Base-by-base conservation (phyloP, 1,139 yeast genomes). In the Geotrichum citri-aurantii region DNA sequence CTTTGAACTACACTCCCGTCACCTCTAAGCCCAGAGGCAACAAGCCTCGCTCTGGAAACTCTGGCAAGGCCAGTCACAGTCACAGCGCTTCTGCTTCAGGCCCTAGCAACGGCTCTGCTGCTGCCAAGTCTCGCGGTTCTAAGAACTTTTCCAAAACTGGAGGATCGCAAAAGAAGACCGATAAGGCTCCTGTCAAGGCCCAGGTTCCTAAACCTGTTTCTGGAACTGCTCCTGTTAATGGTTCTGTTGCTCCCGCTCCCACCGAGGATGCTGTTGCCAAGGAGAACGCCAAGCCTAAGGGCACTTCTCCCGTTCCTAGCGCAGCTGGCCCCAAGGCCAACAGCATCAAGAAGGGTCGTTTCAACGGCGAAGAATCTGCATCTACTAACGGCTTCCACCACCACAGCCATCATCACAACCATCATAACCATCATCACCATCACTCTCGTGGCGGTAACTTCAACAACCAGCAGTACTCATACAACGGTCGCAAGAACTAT, bases 91-190 rank as follows among this genome's bases (percentile, higher is more conserved):
- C 42, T 37, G 17, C 42, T 37, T 37, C 42, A 12, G 42, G 40
- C 33, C 14, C 19, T 51, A 37, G 19, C 42, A 37, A 37, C 19
- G 19, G 42, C 6, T 37, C 42, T 37, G 42, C 42, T 37, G 42
- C 42, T 14, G 7, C 42, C 3, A 61, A 56, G 48, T 56, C 61
- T 29, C 55, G 57, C 49, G 56, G 55, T 33, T 31, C 58, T 23
- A 56, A 64, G 59, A 81, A 79, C 68, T 80, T 88, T 87, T 85
- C 88, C 53, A 79, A 85, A 50, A 84, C 87, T 56, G 71, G 64
- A 52, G 71, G 68, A 50, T 61, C 67, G 59, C 71, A 68, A 59
- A 69, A 70, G 60, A 68, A 65, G 46, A 37, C 50, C 48, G 54
- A 61, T 27, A 40, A 33, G 48, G 12, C 46, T n/a, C 27, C 48